Evolutionary conservation across 257 asterid genomes (phyloP), one percentile per base, ranked within the genome.

Genomic region (Solanum appendiculatum): DNA sequence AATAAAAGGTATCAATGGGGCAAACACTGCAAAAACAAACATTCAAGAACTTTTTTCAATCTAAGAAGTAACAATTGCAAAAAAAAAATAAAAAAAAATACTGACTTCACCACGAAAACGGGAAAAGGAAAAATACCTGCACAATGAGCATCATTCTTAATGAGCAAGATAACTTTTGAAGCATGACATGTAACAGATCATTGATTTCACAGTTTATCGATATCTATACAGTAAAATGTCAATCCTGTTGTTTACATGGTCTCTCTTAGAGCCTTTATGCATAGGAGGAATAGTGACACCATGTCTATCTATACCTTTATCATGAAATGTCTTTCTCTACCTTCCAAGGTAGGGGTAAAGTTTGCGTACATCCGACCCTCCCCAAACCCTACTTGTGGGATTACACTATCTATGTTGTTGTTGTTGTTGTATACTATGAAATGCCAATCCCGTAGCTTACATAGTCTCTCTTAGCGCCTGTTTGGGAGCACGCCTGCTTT

Each of bases 1-100:
- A 83, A 97, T 90, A 86, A 95, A 74, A 48, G 98, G 98, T 86
- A 93, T 91, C 90, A 95, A 86, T 60, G 99, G 98, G 31, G 96
- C 91, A 88, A 97, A 94, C 88, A 95, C 99, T 97, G 97, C 92
- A 89, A 39, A 48, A 34, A 39, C 68, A 89, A 34, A 82, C 12
- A 46, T 34, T 29, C 1, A 1, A 48, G 34, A 6, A 81, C 2
- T 81, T 80, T 31, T 25, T 3, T 31, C 44, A 81, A 81, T 81
- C 29, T 29, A 48, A 10, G 5, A 81, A 18, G 29, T 29, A 6
- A 29, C 42, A 58, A 58, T 21, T 21, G 25, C 64, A 1, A 56
- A 56, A 56, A 56, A 3, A 7, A 42, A 20, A 2, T 7, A 39
- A 7, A 1, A 7, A 7, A 58, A 46, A 29, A 48, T 80, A 7